These are phyloP conservation scores for Colletotrichum noveboracense DNA, from an alignment of 2,329 filamentous ascomycete genomes.

Conservation along the genomic window DNA sequence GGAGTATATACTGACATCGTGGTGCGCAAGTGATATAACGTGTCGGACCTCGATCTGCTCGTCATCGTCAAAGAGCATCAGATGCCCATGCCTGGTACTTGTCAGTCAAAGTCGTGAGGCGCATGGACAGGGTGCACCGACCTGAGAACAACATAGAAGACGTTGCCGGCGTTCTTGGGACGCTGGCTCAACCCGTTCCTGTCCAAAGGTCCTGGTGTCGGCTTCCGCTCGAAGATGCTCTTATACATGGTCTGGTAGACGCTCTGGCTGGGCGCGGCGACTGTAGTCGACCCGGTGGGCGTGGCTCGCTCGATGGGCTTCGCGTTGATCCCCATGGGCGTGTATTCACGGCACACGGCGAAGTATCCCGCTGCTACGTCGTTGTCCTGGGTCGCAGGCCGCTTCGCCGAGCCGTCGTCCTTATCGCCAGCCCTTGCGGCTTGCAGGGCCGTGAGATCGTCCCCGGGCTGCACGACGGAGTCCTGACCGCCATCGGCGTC, in stretches of 20 bases:
- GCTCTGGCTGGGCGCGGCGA: constrained; percentile 83
- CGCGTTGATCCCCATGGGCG: constrained; percentile 88
- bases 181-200: constrained; percentile 54
- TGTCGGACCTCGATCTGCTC: constrained; percentile 96
- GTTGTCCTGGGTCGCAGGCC: constrained; percentile 62
- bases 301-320: constrained; percentile 89
- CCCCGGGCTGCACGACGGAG: constrained; percentile 59
- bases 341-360: constrained; percentile 92
- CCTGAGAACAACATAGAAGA: constrained; percentile 92
- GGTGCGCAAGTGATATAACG: constrained; percentile 90
- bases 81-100: constrained; percentile 78
- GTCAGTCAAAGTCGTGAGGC: constrained; percentile 7
- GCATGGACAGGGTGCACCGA: constrained; percentile 42
- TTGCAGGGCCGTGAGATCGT: constrained; percentile 70
- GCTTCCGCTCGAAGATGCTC: constrained; percentile 89
- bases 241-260: constrained; percentile 99
- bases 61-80: constrained; percentile 97
- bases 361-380: constrained; percentile 93
- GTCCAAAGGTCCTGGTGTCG: constrained; percentile 50
- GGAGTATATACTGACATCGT: constrained; percentile 84
- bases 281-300: constrained; percentile 75
- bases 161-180: constrained; percentile 76
- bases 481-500: constrained; percentile 34
- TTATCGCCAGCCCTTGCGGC: constrained; percentile 60
- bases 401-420: constrained; percentile 60